Conservation (phyloP, 805 yeast species). For the Metschnikowia rubicola region DNA sequence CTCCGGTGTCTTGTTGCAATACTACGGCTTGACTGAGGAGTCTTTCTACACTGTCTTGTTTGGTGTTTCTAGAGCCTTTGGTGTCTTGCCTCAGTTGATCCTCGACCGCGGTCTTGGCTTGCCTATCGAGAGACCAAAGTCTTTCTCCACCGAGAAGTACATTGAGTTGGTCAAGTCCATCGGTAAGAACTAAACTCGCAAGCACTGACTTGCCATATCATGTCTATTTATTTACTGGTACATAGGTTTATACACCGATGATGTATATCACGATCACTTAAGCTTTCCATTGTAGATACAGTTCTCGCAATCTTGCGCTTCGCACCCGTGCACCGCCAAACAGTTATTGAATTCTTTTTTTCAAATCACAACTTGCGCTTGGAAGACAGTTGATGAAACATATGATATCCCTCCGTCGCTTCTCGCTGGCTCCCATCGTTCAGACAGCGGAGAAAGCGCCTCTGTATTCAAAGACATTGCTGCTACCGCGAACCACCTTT, state of each 20-base stretch:
- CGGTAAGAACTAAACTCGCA: slow-evolving; percentile 16
- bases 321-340: too few relatives aligned
- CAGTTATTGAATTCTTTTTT: too few relatives aligned
- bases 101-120: slow-evolving; percentile 75
- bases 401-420: slow-evolving; percentile 4
- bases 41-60: slow-evolving; percentile 76
- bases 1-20: slow-evolving; percentile 74
- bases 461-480: slow-evolving; percentile 48
- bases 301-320: background rate
- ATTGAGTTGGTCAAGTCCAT: slow-evolving; percentile 23
- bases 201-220: slow-evolving; percentile 1
- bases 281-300: background rate
- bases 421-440: slow-evolving; percentile 5
- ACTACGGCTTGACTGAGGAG: slow-evolving; percentile 73
- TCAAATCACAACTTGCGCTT: too few relatives aligned
- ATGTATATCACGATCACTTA: slow-evolving; percentile 7
- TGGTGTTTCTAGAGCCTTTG: slow-evolving; percentile 79
- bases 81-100: slow-evolving; percentile 74
- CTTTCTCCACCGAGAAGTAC: slow-evolving; percentile 30
- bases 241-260: slow-evolving; percentile 8
- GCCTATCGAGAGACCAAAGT: slow-evolving; percentile 81
- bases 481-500: slow-evolving; percentile 63
- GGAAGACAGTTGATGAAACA: too few relatives aligned
- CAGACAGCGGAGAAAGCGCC: slow-evolving; percentile 4
- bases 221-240: slow-evolving; percentile 17